These are phyloP conservation scores for Pestalotiopsis sp. DNA, from an alignment of 2,329 filamentous ascomycete genomes.

Conservation along the genomic window DNA sequence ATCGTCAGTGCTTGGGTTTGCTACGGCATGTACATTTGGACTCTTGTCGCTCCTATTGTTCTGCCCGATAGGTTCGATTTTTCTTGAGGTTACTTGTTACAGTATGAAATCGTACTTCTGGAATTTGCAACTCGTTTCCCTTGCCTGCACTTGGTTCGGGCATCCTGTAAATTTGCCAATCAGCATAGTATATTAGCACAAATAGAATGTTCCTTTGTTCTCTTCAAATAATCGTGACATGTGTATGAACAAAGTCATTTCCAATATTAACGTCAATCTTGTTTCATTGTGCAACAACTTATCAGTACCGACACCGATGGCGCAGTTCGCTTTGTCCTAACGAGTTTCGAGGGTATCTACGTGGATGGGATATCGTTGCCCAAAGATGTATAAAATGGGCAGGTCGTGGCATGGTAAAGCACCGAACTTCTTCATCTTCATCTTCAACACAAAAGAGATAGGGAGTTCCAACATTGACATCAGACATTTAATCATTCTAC, in stretches of 20 bases:
- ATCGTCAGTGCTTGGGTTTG: conserved; percentile 97
- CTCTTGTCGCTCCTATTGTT: conserved; percentile 80
- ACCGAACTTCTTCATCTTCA: not conserved
- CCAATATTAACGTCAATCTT: not conserved
- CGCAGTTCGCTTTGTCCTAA: no score
- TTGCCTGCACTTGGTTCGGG: not conserved
- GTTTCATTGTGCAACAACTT: no score
- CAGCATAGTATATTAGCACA: not conserved
- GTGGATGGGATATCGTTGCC: not conserved
- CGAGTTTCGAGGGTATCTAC: no score
- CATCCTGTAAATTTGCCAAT: not conserved
- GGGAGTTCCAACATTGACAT: not conserved
- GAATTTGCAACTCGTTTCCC: not conserved
- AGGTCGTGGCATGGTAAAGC: not conserved
- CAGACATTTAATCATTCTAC: not conserved
- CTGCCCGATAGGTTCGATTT: conserved; percentile 84
- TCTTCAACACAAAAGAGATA: not conserved
- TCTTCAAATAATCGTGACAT: not conserved
- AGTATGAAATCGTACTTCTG: not conserved
- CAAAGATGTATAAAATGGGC: not conserved
- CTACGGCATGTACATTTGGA: conserved; percentile 94
- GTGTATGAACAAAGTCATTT: not conserved
- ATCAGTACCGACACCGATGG: no score
- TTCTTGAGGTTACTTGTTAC: conserved; percentile 28
- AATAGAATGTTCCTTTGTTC: not conserved